Conservation (phyloP, 495 filamentous ascomycete genomes). For the Penicillium chermesinum region DNA sequence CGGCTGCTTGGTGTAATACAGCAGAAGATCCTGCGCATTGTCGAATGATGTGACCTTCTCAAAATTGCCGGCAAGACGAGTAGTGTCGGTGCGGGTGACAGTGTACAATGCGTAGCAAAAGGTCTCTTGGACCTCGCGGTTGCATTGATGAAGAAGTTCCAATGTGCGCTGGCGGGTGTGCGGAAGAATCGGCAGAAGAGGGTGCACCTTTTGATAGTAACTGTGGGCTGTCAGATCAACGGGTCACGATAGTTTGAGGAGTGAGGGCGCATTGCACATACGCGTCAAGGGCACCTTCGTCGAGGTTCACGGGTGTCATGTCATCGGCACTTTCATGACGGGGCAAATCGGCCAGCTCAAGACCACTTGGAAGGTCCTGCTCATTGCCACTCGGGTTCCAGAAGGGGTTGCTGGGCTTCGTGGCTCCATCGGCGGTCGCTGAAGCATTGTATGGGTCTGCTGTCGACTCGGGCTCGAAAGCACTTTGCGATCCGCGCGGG, state of each 20-base stretch:
- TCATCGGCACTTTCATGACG: constrained; percentile 37
- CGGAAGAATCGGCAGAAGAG: constrained; percentile 68
- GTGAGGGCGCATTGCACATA: constrained; percentile 30
- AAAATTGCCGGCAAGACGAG: constrained; percentile 33
- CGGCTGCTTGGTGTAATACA: constrained; percentile 51
- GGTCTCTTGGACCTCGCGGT: constrained; percentile 58
- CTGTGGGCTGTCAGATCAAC: constrained; percentile 36
- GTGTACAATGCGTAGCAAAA: constrained; percentile 65
- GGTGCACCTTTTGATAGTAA: constrained; percentile 68
- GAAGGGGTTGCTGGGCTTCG: constrained; percentile 36
- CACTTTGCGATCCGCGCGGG: constrained; percentile 35
- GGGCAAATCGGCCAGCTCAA: constrained; percentile 35
- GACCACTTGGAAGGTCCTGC: constrained; percentile 29
- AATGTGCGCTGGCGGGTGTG: constrained; percentile 58
- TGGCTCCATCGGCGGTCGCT: constrained; percentile 23
- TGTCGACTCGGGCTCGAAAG: constrained; percentile 37
- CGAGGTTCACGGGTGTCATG: constrained; percentile 37
- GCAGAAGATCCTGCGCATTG: constrained; percentile 42
- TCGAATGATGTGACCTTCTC: constrained; percentile 39
- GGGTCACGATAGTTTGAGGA: not conserved
- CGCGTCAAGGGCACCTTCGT: constrained; percentile 42
- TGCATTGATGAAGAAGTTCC: constrained; percentile 56
- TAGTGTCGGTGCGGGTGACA: constrained; percentile 35
- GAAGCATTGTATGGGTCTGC: constrained; percentile 40
- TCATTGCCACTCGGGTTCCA: constrained; percentile 35